Evolutionary conservation across 2,329 filamentous ascomycete species (phyloP), one percentile per base, ranked within the genome.

Genomic region (Fusarium nematophilum): DNA sequence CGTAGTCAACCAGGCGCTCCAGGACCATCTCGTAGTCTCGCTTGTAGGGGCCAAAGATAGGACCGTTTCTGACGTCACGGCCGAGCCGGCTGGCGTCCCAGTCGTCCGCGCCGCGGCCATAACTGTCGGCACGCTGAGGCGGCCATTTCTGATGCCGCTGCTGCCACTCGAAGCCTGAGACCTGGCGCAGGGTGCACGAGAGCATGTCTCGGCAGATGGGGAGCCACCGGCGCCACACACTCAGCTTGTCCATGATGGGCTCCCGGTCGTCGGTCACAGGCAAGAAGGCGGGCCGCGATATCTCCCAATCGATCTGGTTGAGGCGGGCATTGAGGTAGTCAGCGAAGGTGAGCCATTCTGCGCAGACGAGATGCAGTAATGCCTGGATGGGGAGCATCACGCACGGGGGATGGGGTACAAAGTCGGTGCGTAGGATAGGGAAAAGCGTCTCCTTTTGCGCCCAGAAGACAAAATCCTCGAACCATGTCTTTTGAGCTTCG

Each of bases 281-380:
- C 13, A 45, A n/a, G 18, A 30, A 45, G 13, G 42, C 42, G 5
- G 42, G 42, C 10, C 42, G 27, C 11, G 42, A 45, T 33, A 45
- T 45, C 9, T 45, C 42, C 42, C 42, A 45, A 21, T 45, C 42
- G 18, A 45, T 45, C 18, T 45, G 42, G 29, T 45, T 45, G 3
- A 45, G 42, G n/a, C 42, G 42, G 14, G 42, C 42, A 21, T 45
- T 45, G 27, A 45, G 42, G 15, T 45, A 45, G n/a, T 45, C 42
- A 26, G 42, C 30, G 7, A 45, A 45, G n/a, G 42, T 45, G 29
- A 45, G 42, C 42, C 42, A 45, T 9, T 45, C 42, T 18, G 42
- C 30, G 14, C 42, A 45, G 4, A 45, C 26, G 9, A 45, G 42
- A 7, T 45, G 42, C 29, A 45, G 29, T 1, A 45, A 15, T 5